These are phyloP conservation scores for Trichoderma lentiforme DNA, from an alignment of 2,329 filamentous ascomycete genomes.

Conservation along the genomic window DNA sequence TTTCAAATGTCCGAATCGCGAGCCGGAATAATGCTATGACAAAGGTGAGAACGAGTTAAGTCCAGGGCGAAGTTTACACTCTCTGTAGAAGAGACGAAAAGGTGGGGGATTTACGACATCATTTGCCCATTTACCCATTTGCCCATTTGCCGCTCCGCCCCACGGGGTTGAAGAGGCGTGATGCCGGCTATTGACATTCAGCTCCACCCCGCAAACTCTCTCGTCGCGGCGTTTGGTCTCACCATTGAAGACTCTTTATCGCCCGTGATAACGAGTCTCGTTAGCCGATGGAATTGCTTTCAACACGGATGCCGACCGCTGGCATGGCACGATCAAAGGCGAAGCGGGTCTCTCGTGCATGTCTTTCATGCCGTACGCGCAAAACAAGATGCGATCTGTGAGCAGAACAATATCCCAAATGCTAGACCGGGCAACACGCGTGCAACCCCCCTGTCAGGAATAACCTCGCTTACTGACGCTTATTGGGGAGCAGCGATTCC, in stretches of 20 bases:
- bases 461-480: not conserved
- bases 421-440: not conserved
- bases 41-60: not conserved
- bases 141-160: not conserved
- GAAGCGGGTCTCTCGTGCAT: not conserved
- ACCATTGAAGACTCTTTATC: not conserved
- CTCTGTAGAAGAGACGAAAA: not conserved
- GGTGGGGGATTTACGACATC: not conserved
- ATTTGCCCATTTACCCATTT: not conserved
- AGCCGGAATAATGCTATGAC: not conserved
- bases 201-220: not conserved
- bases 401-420: not conserved
- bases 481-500: not conserved
- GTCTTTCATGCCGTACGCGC: not conserved
- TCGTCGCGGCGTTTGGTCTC: not conserved
- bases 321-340: not conserved
- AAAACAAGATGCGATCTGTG: constrained; percentile 1
- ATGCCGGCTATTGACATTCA: not conserved
- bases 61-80: not conserved
- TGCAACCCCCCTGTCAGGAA: not conserved
- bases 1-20: not conserved
- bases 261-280: not conserved
- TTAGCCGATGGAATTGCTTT: not conserved
- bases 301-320: not conserved
- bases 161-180: not conserved